Evolutionary conservation across 306 rosid species (phyloP).

Genomic region (Phaseolus lunatus): DNA sequence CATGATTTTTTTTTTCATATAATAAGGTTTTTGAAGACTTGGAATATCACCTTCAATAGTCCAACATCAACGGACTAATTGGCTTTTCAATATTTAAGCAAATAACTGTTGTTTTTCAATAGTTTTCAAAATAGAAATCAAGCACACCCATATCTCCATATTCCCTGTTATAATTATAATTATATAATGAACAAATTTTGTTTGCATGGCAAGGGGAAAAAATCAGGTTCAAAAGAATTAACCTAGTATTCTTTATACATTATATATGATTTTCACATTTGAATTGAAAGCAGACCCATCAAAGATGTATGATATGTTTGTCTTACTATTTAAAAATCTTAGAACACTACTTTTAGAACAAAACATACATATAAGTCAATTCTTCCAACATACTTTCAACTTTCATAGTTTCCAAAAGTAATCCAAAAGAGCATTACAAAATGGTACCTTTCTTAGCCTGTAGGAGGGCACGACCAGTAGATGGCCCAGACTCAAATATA

Average conservation of each 20-base stretch:
- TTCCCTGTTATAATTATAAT: background rate
- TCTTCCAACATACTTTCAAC: too few relatives aligned
- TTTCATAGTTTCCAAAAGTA: too few relatives aligned
- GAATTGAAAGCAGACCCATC: conserved; percentile 8
- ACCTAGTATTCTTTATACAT: background rate
- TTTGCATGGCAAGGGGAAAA: background rate
- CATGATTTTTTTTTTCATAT: background rate
- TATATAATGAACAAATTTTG: background rate
- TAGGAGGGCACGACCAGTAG: conserved; percentile 74
- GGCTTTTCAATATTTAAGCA: background rate
- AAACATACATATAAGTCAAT: too few relatives aligned
- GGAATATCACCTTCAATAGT: background rate
- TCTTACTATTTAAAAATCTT: too few relatives aligned
- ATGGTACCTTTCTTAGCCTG: conserved; percentile 70
- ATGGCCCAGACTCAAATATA: conserved; percentile 49
- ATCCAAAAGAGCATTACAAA: background rate
- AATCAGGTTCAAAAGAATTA: background rate
- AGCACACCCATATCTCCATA: background rate
- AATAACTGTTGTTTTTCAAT: too few relatives aligned
- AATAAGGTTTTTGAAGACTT: background rate
- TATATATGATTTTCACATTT: background rate
- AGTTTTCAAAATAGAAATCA: too few relatives aligned
- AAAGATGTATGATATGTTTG: background rate
- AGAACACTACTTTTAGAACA: too few relatives aligned
- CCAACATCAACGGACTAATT: too few relatives aligned